phyloP scores from a whole-genome alignment of 2,329 filamentous ascomycete genomes.

The Xylariaceae sp. region DNA sequence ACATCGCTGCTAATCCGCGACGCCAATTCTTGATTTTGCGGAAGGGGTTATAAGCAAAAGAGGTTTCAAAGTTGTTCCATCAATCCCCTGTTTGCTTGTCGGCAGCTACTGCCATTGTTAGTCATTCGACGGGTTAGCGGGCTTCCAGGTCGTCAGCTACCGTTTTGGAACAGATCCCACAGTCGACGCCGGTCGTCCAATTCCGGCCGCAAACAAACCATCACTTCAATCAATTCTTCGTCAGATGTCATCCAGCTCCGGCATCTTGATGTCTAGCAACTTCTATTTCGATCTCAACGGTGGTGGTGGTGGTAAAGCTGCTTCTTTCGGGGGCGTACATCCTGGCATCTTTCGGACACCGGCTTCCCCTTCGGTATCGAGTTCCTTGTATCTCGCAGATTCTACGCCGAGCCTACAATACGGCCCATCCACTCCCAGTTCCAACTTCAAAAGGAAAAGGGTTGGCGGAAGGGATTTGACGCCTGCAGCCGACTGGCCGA shows the following conservation, averaged over 20 bases:
- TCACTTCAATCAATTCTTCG: too few species aligned
- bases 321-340: conserved; percentile 32
- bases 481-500: conserved; percentile 30
- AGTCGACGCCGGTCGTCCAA: too few species aligned
- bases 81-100: too few species aligned
- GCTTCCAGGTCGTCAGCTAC: too few species aligned
- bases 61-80: too few species aligned
- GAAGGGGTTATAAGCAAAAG: too few species aligned
- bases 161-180: too few species aligned
- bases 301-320: conserved; percentile 12
- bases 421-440: conserved; percentile 28
- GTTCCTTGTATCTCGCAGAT: conserved; percentile 35
- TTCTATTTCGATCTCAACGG: conserved; percentile 31
- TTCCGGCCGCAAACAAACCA: too few species aligned
- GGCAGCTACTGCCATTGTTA: too few species aligned
- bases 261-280: conserved; percentile 32
- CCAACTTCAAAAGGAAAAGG: conserved; percentile 45
- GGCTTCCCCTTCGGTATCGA: conserved; percentile 35
- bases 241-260: conserved; percentile 27
- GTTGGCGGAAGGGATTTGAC: conserved; percentile 31
- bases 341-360: conserved; percentile 45
- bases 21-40: too few species aligned
- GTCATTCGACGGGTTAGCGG: too few species aligned
- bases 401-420: conserved; percentile 38
- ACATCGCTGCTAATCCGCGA: too few species aligned